Evolutionary conservation across 192 early-diverging fungal species (phyloP), one percentile per base, ranked within the genome.

Genomic region (Podila minutissima): DNA sequence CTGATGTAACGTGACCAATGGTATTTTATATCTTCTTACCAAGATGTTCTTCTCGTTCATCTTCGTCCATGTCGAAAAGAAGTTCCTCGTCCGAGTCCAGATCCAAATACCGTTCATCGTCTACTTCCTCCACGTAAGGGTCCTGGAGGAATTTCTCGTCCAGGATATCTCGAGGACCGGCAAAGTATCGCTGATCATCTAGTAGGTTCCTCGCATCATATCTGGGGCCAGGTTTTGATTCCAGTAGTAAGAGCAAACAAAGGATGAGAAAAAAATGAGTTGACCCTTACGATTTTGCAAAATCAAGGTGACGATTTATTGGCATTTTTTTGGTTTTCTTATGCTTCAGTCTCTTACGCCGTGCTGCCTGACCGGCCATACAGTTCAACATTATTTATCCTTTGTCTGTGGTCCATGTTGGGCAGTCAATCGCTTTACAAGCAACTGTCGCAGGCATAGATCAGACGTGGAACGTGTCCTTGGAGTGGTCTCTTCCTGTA

Each of bases 201-300:
- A 92, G 69, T 6, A 93, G 55, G 57, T 93, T 91, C 41, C 92
- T 73, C 22, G 82, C 86, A 71, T 93, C 92, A 62, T 88, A 93
- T 83, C 92, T 93, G 61, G 35, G 35, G n/a, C 24, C 33, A 49
- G 32, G 9, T 31, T 24, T 22, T 55, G 28, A 38, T 57, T 4
- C 4, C 8, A 51, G 50, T 9, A 15, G 22, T 17, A 60, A 48
- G 33, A 33, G 3, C 33, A 7, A 33, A 28, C 53, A 33, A 59
- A 37, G 35, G 24, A 19, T 15, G 20, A 59, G 33, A 15, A 50
- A 22, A 31, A 41, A 41, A 19, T 37, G 22, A 58, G 51, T 15
- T 22, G 35, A 58, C 11, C 15, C 29, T 20, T 12, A 29, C 29
- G 46, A 29, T 51, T 3, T 9, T 61, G 22, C 8, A 62, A 37